Evolutionary conservation across 805 yeast genomes (phyloP), one percentile per base, ranked within the genome.

Genomic region (Kluyveromyces siamensis): DNA sequence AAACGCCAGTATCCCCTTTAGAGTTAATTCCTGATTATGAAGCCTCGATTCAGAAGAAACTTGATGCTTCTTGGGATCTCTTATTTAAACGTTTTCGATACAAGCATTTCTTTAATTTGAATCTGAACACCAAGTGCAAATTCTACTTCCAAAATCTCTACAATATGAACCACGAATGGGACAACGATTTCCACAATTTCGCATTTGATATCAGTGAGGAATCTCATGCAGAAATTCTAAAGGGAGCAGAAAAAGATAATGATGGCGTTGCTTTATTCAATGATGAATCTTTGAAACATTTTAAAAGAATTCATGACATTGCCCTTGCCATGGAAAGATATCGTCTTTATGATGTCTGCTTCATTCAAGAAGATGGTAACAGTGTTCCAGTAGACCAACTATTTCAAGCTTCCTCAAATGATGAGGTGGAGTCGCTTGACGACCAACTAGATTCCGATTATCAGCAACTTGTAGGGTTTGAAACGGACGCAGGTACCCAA

Each of bases 281-380:
- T 35, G 45, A 39, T 25, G 48, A 50, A n/a, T 36, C 48, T 2
- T 9, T 53, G 18, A 42, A 21, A 36, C 21, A 30, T 4, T 47
- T 41, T 17, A 48, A 44, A 37, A 45, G 51, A 16, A 48, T 41
- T 11, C 36, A 48, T 39, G 50, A 53, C 40, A 36, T 52, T 21
- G 50, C 51, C 2, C 44, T 53, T 17, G 50, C 43, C 2, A 44
- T 44, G 40, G 55, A 59, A 49, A 54, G 61, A 38, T 27, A 53
- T 37, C 54, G 61, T 47, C 44, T 57, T 33, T 57, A 56, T 44
- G 56, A 59, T 40, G 43, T 40, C 5, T 59, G 63, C 44, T 57
- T 56, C 38, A 45, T 55, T n/a, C 25, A 35, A 11, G 35, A 48
- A 9, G 38, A 25, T 41, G 25, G 46, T 11, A n/a, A 42, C 9